Evolutionary conservation across 139 green algal species (phyloP).

Genomic region (Pleodorina starrii): DNA sequence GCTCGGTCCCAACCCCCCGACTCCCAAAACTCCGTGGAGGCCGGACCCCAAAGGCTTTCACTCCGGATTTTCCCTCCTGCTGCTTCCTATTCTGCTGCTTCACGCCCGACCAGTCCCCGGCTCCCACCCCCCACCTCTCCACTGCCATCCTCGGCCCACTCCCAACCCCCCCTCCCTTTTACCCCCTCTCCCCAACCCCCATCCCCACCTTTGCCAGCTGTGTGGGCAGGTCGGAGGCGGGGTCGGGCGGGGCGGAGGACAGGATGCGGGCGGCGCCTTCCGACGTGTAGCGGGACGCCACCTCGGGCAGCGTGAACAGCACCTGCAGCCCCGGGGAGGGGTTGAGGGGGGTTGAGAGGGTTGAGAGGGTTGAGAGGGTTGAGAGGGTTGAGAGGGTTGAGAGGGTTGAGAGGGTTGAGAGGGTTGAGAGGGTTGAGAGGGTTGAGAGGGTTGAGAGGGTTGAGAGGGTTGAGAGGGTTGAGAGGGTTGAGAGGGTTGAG

Average conservation of each 20-base stretch:
- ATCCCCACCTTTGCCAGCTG: constrained; percentile 87
- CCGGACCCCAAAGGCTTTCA: too few species aligned
- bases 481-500: not conserved
- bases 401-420: not conserved
- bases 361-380: not conserved
- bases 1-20: too few species aligned
- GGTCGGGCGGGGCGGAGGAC: constrained; percentile 59
- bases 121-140: too few species aligned
- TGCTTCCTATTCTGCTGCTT: too few species aligned
- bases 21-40: too few species aligned
- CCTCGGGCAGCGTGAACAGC: constrained; percentile 84
- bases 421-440: not conserved
- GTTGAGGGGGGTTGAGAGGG: not conserved
- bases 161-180: too few species aligned
- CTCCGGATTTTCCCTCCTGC: too few species aligned
- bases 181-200: too few species aligned
- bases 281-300: constrained; percentile 77
- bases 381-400: not conserved
- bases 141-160: too few species aligned
- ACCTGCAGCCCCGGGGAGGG: constrained; percentile 55
- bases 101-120: too few species aligned
- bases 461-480: not conserved
- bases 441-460: not conserved
- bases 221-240: constrained; percentile 77
- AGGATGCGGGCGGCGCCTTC: constrained; percentile 65